Percentiles rank a stretch among this genome's conserved stretches.
These are phyloP conservation scores for Trichoderma aggressivum DNA, from an alignment of 2,329 filamentous ascomycete genomes.

Conservation along the genomic window DNA sequence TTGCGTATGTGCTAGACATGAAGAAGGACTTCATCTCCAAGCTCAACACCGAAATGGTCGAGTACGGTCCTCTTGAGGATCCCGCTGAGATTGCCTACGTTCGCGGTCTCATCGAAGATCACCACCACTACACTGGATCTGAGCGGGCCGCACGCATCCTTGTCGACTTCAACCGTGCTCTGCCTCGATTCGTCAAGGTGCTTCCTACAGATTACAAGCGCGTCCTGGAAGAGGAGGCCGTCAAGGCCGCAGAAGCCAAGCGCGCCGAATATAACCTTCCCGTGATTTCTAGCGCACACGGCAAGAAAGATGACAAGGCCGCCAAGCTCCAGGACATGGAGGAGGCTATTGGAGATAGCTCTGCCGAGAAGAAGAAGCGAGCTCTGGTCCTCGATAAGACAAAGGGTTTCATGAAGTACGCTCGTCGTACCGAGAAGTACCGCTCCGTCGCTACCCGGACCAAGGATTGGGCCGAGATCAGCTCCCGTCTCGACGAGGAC, in stretches of 20 bases:
- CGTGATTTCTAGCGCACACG: constrained; percentile 62
- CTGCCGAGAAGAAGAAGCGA: constrained; percentile 88
- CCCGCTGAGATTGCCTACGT: constrained; percentile 86
- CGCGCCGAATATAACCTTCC: constrained; percentile 79
- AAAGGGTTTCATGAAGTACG: constrained; percentile 95
- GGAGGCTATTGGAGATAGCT: constrained; percentile 80
- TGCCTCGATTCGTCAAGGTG: constrained; percentile 89
- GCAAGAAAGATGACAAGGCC: constrained; percentile 64
- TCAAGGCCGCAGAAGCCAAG: constrained; percentile 80
- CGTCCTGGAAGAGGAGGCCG: constrained; percentile 79
- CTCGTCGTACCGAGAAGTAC: constrained; percentile 90
- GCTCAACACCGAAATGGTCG: constrained; percentile 97
- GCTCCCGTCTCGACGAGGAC: constrained; percentile 81
- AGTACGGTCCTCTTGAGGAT: constrained; percentile 79
- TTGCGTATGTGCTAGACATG: constrained; percentile 90
- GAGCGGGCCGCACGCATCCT: constrained; percentile 90
- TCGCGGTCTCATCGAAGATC: constrained; percentile 88
- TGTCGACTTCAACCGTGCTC: constrained; percentile 89
- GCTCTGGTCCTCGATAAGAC: constrained; percentile 97
- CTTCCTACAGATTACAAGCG: constrained; percentile 95
- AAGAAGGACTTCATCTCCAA: constrained; percentile 86
- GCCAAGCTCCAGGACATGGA: constrained; percentile 80
- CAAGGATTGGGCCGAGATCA: constrained; percentile 92
- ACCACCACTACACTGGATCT: constrained; percentile 96
- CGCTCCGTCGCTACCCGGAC: constrained; percentile 77